Evolutionary conservation across 129 eudicot species (phyloP).

Genomic region (Pittosporum tobira): DNA sequence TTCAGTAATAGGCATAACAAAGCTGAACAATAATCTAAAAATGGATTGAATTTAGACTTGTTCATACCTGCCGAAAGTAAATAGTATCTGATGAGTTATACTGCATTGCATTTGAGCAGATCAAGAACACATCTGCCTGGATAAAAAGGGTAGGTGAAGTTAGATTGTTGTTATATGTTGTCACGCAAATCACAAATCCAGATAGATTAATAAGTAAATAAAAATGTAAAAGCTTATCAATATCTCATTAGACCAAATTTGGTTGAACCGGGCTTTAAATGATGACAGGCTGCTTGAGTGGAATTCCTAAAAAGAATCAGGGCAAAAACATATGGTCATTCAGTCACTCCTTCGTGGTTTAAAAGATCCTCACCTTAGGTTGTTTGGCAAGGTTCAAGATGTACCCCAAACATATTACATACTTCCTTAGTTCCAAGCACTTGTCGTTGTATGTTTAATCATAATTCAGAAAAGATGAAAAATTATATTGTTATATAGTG

Average conservation of each 20-base stretch:
- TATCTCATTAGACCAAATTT: not conserved
- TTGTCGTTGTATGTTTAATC: no score
- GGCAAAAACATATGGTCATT: no score
- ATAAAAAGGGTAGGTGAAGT: slow-evolving; percentile 14
- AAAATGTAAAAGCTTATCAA: not conserved
- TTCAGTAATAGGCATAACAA: not conserved
- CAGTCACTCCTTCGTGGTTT: no score
- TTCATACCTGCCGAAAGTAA: slow-evolving; percentile 75
- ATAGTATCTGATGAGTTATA: slow-evolving; percentile 69
- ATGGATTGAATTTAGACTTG: not conserved
- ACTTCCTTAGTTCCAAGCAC: no score
- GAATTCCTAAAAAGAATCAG: not conserved
- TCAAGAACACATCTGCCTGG: slow-evolving; percentile 80
- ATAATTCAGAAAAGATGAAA: no score
- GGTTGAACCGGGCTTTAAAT: not conserved
- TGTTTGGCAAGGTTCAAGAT: no score
- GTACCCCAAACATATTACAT: no score
- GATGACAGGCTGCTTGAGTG: not conserved
- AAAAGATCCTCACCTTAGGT: no score
- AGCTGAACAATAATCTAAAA: not conserved
- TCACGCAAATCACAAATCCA: not conserved
- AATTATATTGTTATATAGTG: no score
- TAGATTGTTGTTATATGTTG: not conserved
- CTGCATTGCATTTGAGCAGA: slow-evolving; percentile 88
- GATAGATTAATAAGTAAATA: not conserved